phyloP scores from a whole-genome alignment of 148 eudicot species.

The Cornus florida region DNA sequence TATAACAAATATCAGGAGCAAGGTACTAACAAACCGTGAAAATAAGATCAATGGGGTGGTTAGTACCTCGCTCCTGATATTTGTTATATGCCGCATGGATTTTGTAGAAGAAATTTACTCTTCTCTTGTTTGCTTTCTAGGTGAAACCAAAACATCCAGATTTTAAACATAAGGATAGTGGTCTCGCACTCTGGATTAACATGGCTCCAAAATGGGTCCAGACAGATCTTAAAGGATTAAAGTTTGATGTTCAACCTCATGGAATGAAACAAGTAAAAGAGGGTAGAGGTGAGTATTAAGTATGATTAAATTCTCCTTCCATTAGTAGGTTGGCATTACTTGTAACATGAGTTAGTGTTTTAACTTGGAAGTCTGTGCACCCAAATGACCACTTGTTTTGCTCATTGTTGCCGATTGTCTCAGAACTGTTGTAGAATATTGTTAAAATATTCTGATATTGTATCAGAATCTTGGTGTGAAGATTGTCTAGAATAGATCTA shows the following conservation, averaged over 20 bases:
- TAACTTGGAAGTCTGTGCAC: no score
- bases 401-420: no score
- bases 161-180: constrained; percentile 45
- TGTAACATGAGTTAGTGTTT: no score
- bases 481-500: no score
- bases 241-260: constrained; percentile 18
- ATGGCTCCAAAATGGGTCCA: constrained; percentile 37
- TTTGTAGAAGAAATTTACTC: background rate
- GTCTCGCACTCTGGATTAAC: constrained; percentile 40
- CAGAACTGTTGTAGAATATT: no score
- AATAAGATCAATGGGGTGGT: background rate
- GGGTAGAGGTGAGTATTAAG: constrained; percentile 13
- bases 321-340: background rate
- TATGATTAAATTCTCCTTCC: background rate
- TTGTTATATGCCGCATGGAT: background rate
- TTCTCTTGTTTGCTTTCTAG: constrained; percentile 9
- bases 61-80: no score
- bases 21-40: no score
- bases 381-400: no score
- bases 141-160: constrained; percentile 49
- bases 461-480: no score
- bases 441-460: no score
- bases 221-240: background rate
- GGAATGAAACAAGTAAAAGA: constrained; percentile 10
- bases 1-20: no score